phyloP scores from a whole-genome alignment of 2,329 filamentous ascomycete genomes.

The Apiospora koreana region DNA sequence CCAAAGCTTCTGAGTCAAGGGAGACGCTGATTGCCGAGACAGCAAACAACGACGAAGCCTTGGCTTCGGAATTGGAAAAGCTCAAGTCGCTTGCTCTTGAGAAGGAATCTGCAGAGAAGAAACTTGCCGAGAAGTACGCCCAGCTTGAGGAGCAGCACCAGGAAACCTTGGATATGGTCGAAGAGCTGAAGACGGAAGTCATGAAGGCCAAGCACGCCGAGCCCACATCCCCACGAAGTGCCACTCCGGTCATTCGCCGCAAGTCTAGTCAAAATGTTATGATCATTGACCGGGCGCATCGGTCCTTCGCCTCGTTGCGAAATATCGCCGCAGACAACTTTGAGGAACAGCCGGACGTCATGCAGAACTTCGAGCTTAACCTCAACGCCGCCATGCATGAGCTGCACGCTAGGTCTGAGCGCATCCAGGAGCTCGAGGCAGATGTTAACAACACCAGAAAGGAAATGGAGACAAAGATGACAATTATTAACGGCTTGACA shows the following conservation, averaged over 20 bases:
- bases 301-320: constrained; percentile 85
- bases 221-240: constrained; percentile 61
- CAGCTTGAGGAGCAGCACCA: constrained; percentile 81
- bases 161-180: constrained; percentile 80
- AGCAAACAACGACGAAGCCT: constrained; percentile 40
- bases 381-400: constrained; percentile 92
- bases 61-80: constrained; percentile 68
- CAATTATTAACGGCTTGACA: constrained; percentile 91
- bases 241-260: constrained; percentile 81
- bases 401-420: constrained; percentile 80
- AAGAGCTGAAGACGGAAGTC: constrained; percentile 86
- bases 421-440: constrained; percentile 85
- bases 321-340: constrained; percentile 89
- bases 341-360: constrained; percentile 75
- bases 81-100: constrained; percentile 72
- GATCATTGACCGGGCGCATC: constrained; percentile 85
- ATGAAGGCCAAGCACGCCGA: constrained; percentile 70
- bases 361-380: constrained; percentile 92
- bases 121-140: constrained; percentile 77
- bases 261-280: constrained; percentile 91
- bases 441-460: constrained; percentile 83
- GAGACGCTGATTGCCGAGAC: constrained; percentile 38
- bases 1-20: constrained; percentile 43
- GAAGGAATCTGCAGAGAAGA: constrained; percentile 73
- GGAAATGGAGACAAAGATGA: constrained; percentile 96